Evolutionary conservation across 2,329 filamentous ascomycete genomes (phyloP), one percentile per base, ranked within the genome.

Genomic region (Chalaropsis ovoidea): DNA sequence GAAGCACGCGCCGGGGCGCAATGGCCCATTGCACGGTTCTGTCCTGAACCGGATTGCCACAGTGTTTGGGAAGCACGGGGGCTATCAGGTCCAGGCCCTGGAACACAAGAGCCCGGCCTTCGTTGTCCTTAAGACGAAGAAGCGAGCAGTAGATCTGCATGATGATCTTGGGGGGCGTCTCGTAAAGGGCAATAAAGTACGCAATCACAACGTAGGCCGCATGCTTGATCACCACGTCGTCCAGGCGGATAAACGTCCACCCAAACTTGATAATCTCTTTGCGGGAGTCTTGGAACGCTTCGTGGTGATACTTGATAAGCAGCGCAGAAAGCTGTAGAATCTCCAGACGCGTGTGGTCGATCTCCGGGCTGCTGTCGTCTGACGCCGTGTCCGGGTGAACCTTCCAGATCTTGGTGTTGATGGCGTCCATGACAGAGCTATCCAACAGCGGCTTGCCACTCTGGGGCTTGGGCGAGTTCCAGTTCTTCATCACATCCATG

Each of bases 191-290:
- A 71, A 99, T 96, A 77, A 99, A 99, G 75, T 96, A 99, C 2
- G 90, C 91, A 68, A 99, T 95, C 5, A 99, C 85, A 4, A 96
- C 93, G 71, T 99, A 99, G 2, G 94, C 92, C 0, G 93, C 94
- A 74, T 97, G 94, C 75, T 99, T 99, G 79, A 97, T 99, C 78
- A 99, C 96, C 66, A 96, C 89, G 74, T 99, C 94, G 72, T 99
- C 95, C n/a, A 99, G 82, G 27, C 90, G 86, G 71, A 99, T 99
- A 73, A 96, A 97, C 19, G 92, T 96, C 94, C 94, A 99, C 2
- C 91, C 92, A 75, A 97, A 99, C 76, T 96, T 97, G 72, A 99
- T 99, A 68, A 99, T 93, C 69, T 99, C 94, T 75, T 99, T 99
- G 45, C 95, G 86, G 1, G 90, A 87, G 71, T 97, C 94, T 70